phyloP scores from a whole-genome alignment of 2,329 filamentous ascomycete genomes.

The Clarireedia homoeocarpa region DNA sequence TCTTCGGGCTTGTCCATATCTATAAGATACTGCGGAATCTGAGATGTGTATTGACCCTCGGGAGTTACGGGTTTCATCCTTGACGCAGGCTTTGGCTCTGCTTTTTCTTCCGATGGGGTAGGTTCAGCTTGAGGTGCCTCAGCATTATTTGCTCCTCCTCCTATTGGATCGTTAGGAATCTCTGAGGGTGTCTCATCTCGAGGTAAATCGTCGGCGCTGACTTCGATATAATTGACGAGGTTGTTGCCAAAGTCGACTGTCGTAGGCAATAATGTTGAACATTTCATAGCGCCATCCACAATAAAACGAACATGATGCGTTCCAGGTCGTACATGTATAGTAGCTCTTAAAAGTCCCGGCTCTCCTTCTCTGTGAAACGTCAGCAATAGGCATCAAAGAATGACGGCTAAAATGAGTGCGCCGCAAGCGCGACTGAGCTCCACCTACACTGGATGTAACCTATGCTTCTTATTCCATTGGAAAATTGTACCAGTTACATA shows the following conservation, averaged over 20 bases:
- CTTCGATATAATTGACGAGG: constrained; percentile 96
- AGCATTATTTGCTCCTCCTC: constrained; percentile 8
- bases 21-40: constrained; percentile 76
- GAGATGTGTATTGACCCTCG: constrained; percentile 56
- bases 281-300: constrained; percentile 88
- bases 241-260: constrained; percentile 98
- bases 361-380: constrained; percentile 30
- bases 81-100: constrained; percentile 31
- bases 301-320: constrained; percentile 97
- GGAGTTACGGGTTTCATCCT: constrained; percentile 49
- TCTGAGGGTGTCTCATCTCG: constrained; percentile 22
- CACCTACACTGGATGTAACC: constrained; percentile 71
- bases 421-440: neutral
- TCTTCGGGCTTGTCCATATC: constrained; percentile 85
- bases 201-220: constrained; percentile 65
- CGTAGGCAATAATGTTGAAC: constrained; percentile 78
- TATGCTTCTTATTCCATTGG: constrained; percentile 92
- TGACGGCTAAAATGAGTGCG: neutral
- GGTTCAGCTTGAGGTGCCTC: constrained; percentile 17
- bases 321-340: constrained; percentile 77
- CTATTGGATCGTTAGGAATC: constrained; percentile 10
- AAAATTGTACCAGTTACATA: constrained; percentile 98
- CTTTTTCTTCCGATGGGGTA: constrained; percentile 30
- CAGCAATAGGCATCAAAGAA: neutral
- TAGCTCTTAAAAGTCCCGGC: constrained; percentile 63